A percentile compares a stretch with the other conserved stretches of the same genome.
These are phyloP conservation scores for Eremomyces bilateralis DNA, from an alignment of 495 filamentous ascomycete genomes.

Conservation along the genomic window DNA sequence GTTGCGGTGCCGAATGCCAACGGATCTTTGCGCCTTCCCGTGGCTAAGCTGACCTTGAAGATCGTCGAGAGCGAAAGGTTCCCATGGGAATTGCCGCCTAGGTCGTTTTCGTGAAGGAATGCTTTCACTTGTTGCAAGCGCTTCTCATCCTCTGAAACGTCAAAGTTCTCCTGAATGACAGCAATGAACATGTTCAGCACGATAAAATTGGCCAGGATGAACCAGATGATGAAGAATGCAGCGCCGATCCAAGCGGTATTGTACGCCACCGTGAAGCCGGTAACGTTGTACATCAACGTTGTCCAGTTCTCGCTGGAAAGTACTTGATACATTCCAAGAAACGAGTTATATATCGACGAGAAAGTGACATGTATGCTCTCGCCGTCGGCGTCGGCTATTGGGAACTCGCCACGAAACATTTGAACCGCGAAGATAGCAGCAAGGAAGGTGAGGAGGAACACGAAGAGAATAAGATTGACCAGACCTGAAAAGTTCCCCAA, in stretches of 20 bases:
- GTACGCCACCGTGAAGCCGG: conserved; percentile 33
- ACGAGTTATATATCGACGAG: conserved; percentile 78
- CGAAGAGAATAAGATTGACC: conserved; percentile 83
- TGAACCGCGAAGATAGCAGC: conserved; percentile 86
- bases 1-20: conserved; percentile 72
- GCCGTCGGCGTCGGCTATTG: conserved; percentile 30
- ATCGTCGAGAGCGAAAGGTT: conserved; percentile 79
- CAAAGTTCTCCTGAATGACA: conserved; percentile 98
- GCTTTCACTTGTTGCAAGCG: conserved; percentile 85
- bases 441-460: conserved; percentile 86
- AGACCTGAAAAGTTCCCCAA: conserved; percentile 84
- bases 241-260: conserved; percentile 85
- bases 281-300: conserved; percentile 60
- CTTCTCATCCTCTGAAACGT: conserved; percentile 98
- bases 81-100: conserved; percentile 31
- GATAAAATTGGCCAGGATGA: conserved; percentile 80
- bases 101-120: conserved; percentile 78
- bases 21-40: conserved; percentile 48
- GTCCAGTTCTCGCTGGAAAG: conserved; percentile 98
- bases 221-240: conserved; percentile 84
- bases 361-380: conserved; percentile 49
- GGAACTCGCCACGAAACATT: conserved; percentile 74
- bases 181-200: conserved; percentile 99
- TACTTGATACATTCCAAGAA: conserved; percentile 94
- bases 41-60: conserved; percentile 51